Evolutionary conservation across 371 early-diverging fungal species (phyloP).

Genomic region (Lichtheimia hyalospora): DNA sequence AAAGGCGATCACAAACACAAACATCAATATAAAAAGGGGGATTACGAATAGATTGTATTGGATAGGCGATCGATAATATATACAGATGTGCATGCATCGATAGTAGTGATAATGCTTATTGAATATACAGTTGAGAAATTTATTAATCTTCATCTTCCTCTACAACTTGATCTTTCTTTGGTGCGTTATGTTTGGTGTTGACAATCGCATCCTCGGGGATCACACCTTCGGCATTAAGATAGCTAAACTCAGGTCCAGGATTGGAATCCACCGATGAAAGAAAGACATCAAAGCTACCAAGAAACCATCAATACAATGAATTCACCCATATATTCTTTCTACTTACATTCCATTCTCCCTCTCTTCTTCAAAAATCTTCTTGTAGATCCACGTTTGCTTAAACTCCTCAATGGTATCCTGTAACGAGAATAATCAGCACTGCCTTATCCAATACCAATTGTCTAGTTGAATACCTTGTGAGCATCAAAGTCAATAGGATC

Average conservation of each 20-base stretch:
- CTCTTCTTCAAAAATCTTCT: slow-evolving; percentile 63
- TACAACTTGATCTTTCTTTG: neutral
- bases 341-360: slow-evolving; percentile 52
- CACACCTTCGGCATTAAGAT: slow-evolving; percentile 40
- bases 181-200: slow-evolving; percentile 11
- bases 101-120: too few relatives aligned
- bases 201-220: slow-evolving; percentile 34
- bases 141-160: slow-evolving; percentile 3
- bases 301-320: neutral
- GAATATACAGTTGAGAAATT: neutral
- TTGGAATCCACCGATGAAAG: slow-evolving; percentile 60
- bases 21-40: too few relatives aligned
- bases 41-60: too few relatives aligned
- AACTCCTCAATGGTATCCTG: slow-evolving; percentile 77
- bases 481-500: slow-evolving; percentile 46
- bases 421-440: neutral
- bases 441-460: neutral
- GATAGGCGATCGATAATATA: too few relatives aligned
- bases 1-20: too few relatives aligned
- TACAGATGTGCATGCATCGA: too few relatives aligned
- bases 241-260: slow-evolving; percentile 37
- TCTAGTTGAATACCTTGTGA: slow-evolving; percentile 25
- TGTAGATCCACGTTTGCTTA: slow-evolving; percentile 81
- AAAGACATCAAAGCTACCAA: slow-evolving; percentile 72
- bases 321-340: too few relatives aligned